These are phyloP conservation scores for Pyrenophora seminiperda DNA, from an alignment of 2,329 filamentous ascomycete species.

Conservation along the genomic window DNA sequence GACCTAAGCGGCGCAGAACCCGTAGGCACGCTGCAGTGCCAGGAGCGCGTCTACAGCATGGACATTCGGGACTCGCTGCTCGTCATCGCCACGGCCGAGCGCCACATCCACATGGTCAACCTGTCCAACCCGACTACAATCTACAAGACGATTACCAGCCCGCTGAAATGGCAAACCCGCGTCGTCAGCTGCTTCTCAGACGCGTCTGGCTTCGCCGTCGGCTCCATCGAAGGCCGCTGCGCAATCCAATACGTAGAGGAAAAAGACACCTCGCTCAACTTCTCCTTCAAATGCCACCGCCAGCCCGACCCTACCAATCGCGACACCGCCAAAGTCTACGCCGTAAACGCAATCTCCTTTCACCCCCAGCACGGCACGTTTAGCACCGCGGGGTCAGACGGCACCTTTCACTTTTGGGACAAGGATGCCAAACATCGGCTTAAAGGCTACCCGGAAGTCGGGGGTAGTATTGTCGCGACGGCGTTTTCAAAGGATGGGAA, in stretches of 20 bases:
- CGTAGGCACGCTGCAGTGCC: conserved; percentile 68
- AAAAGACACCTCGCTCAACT: conserved; percentile 89
- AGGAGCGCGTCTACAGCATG: conserved; percentile 87
- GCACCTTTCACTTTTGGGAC: conserved; percentile 97
- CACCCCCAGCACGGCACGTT: conserved; percentile 98
- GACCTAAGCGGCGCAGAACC: conserved; percentile 70
- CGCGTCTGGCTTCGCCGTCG: conserved; percentile 88
- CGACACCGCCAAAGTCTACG: conserved; percentile 86
- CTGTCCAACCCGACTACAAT: conserved; percentile 85
- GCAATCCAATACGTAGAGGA: conserved; percentile 99
- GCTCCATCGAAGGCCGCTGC: conserved; percentile 94
- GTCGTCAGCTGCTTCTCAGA: conserved; percentile 95
- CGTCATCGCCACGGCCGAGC: conserved; percentile 90
- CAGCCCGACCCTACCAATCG: conserved; percentile 67
- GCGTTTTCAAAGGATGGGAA: conserved; percentile 86
- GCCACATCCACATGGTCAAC: conserved; percentile 95
- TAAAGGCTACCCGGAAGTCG: conserved; percentile 67
- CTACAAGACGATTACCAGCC: conserved; percentile 95
- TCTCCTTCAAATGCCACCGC: conserved; percentile 99
- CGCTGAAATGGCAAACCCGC: conserved; percentile 96
- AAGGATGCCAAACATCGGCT: conserved; percentile 60
- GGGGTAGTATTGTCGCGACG: conserved; percentile 84
- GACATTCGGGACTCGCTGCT: conserved; percentile 87
- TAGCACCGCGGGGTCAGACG: conserved; percentile 92
- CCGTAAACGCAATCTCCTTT: conserved; percentile 97